These are phyloP conservation scores for Inga leiocalycina DNA, from an alignment of 306 rosid genomes.

Conservation along the genomic window DNA sequence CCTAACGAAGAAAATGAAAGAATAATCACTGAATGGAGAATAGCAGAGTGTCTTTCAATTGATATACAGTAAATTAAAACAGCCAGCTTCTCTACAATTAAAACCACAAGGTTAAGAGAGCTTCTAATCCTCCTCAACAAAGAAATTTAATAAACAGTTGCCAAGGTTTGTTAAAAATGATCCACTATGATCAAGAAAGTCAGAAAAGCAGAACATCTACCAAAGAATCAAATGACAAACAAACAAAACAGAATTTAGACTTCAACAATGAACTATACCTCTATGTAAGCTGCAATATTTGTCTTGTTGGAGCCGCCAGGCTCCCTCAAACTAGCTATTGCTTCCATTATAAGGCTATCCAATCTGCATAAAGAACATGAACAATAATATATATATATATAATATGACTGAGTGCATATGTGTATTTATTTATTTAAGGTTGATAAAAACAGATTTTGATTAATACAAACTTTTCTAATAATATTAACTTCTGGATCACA, in stretches of 20 bases:
- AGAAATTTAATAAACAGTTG: neutral
- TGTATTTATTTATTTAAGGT: constrained; percentile 5
- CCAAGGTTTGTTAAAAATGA: neutral
- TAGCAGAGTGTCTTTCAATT: neutral
- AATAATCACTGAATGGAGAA: neutral
- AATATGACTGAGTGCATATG: neutral
- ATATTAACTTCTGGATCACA: neutral
- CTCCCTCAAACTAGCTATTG: constrained; percentile 76
- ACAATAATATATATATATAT: constrained; percentile 16
- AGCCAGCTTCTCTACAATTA: neutral
- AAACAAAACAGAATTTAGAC: constrained; percentile 18
- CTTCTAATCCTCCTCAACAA: constrained; percentile 2
- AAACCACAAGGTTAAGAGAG: neutral
- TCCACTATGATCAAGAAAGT: constrained; percentile 1
- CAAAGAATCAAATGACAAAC: neutral
- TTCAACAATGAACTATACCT: constrained; percentile 51
- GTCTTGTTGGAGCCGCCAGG: constrained; percentile 90
- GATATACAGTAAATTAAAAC: neutral
- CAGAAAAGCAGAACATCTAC: neutral
- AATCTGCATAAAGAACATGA: constrained; percentile 52
- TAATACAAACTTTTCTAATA: constrained; percentile 15
- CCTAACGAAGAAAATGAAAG: neutral
- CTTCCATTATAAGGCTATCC: constrained; percentile 89
- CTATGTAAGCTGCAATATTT: constrained; percentile 77
- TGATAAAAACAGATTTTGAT: constrained; percentile 11